Evolutionary conservation across 257 asterid genomes (phyloP).

Genomic region (Primulina eburnea): DNA sequence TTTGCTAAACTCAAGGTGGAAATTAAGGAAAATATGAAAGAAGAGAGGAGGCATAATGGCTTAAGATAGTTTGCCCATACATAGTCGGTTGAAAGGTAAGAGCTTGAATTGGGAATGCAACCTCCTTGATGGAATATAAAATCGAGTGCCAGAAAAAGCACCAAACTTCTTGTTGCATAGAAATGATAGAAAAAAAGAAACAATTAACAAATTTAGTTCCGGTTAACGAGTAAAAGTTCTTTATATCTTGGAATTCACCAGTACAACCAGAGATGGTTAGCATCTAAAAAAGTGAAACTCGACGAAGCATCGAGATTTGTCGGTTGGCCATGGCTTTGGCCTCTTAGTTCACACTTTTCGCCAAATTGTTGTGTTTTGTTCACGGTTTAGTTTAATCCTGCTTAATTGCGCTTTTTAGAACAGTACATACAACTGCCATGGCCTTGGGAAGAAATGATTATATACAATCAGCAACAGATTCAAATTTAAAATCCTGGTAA

Average conservation of each 20-base stretch:
- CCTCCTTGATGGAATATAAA: not conserved
- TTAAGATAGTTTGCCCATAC: not conserved
- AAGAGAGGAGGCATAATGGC: not conserved
- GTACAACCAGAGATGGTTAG: too few relatives aligned
- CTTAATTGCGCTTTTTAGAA: not conserved
- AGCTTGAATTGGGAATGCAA: constrained; percentile 1
- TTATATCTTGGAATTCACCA: too few relatives aligned
- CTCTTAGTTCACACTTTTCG: too few relatives aligned
- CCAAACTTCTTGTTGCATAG: not conserved
- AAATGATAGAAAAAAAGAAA: not conserved
- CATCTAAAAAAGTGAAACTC: too few relatives aligned
- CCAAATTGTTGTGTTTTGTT: not conserved
- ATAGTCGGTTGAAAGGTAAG: not conserved
- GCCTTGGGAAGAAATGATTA: too few relatives aligned
- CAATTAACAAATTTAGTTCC: too few relatives aligned
- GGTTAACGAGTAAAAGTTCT: too few relatives aligned
- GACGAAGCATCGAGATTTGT: too few relatives aligned
- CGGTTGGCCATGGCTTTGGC: not conserved
- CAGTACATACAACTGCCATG: too few relatives aligned
- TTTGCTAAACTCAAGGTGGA: not conserved
- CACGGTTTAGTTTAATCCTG: not conserved
- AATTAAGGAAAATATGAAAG: not conserved
- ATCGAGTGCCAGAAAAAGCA: constrained; percentile 7
- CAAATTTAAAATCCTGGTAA: constrained; percentile 7
- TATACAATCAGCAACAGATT: not conserved